Conservation (phyloP, 2,329 filamentous ascomycete species). For the Fusarium liriodendri region DNA sequence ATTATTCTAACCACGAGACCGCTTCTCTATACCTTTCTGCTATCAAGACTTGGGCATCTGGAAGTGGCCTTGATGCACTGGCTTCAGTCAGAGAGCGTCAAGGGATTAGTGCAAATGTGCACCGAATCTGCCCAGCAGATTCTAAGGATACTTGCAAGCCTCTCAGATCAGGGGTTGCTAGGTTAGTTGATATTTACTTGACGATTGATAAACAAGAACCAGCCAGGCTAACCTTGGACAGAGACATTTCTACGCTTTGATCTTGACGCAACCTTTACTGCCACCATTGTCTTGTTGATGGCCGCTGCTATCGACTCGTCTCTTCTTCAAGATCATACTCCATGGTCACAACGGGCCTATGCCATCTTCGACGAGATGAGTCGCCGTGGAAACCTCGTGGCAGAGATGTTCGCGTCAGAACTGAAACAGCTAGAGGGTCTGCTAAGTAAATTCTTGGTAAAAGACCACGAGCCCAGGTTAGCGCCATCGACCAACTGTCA, state of each 20-base stretch:
- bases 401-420: slow-evolving; percentile 48
- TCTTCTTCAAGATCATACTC: slow-evolving; percentile 47
- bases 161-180: slow-evolving; percentile 29
- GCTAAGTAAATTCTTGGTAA: slow-evolving; percentile 9
- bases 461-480: not conserved
- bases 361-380: slow-evolving; percentile 59
- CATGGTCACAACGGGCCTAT: slow-evolving; percentile 56
- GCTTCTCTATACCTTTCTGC: slow-evolving; percentile 33
- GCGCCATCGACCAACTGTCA: not conserved
- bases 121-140: slow-evolving; percentile 30
- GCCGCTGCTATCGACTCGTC: slow-evolving; percentile 51
- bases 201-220: no score
- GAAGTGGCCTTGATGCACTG: slow-evolving; percentile 35
- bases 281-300: slow-evolving; percentile 54
- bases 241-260: slow-evolving; percentile 29
- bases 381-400: slow-evolving; percentile 57
- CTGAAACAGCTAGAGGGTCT: slow-evolving; percentile 22
- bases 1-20: slow-evolving; percentile 36
- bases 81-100: slow-evolving; percentile 34
- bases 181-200: not conserved
- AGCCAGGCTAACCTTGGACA: not conserved
- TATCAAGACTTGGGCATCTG: slow-evolving; percentile 32
- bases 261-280: slow-evolving; percentile 35
- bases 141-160: slow-evolving; percentile 20
- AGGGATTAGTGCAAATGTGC: slow-evolving; percentile 17